Percentiles rank a stretch among this genome's conserved stretches.
Evolutionary conservation across 805 yeast genomes (phyloP).

Genomic region (Spencermartinsiella europaea): DNA sequence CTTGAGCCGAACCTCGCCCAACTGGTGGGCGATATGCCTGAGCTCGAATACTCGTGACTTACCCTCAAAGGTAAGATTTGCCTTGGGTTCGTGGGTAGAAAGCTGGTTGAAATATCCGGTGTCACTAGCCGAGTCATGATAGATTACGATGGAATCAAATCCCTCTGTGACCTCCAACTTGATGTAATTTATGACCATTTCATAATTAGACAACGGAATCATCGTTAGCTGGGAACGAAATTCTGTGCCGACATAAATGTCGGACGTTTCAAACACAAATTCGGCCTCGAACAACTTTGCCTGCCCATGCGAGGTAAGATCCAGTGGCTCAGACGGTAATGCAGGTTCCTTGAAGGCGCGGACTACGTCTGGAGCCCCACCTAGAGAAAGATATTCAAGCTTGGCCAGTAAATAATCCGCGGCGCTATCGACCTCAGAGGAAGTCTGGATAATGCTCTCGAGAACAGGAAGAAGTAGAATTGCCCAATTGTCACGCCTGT

Average conservation of each 20-base stretch:
- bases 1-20: slow-evolving; percentile 24
- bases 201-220: slow-evolving; percentile 6
- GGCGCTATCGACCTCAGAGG: slow-evolving; percentile 11
- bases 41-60: slow-evolving; percentile 26
- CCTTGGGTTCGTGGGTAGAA: slow-evolving; percentile 5
- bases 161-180: slow-evolving; percentile 12
- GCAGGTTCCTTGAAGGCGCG: background rate
- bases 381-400: slow-evolving; percentile 11
- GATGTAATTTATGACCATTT: slow-evolving; percentile 2
- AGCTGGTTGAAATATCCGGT: slow-evolving; percentile 2
- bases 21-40: slow-evolving; percentile 20
- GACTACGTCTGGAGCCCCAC: background rate
- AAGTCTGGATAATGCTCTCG: slow-evolving; percentile 37
- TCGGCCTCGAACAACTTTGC: slow-evolving; percentile 12
- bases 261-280: slow-evolving; percentile 17
- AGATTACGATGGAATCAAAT: slow-evolving; percentile 8
- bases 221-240: slow-evolving; percentile 18
- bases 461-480: slow-evolving; percentile 32
- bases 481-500: slow-evolving; percentile 42
- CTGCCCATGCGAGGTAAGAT: background rate
- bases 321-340: background rate
- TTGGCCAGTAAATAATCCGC: slow-evolving; percentile 11
- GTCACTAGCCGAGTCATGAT: slow-evolving; percentile 10
- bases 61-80: slow-evolving; percentile 21
- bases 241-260: slow-evolving; percentile 18